Evolutionary conservation across 176 grass and related monocot genomes (phyloP), one percentile per base, ranked within the genome.

Genomic region (Melocanna baccifera): DNA sequence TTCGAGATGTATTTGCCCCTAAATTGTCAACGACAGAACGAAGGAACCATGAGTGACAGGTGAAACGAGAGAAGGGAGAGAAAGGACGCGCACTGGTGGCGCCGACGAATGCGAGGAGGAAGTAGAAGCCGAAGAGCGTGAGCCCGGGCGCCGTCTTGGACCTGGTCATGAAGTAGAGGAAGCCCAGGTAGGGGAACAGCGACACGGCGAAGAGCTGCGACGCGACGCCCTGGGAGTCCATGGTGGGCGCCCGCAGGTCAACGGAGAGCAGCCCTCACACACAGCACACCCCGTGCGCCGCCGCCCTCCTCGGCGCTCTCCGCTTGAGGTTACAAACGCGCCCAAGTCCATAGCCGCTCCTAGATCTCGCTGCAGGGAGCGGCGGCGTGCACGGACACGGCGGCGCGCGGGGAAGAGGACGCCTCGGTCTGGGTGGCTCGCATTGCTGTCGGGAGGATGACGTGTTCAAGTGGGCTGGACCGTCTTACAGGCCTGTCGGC

Each of bases 41-140:
- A 40, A 25, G 30, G 19, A 28, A 30, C 18, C 6, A 29, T 16
- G n/a, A 45, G 1, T 14, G 39, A 20, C 20, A 79, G 3, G 36
- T 15, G 2, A 50, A 85, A 59, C 1, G 0, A 18, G 53, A 22
- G 1, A 12, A 39, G 6, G 20, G 10, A 16, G 0, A 12, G 14
- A 3, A 1, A 16, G 12, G 58, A 29, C 29, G 75, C 96, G 71
- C 91, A 99, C 96, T 96, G 40, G 96, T 96, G 86, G 93, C 91
- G 52, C 93, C 96, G 16, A 99, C 96, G 79, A 96, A 99, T 48
- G 62, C 93, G 45, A 99, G 93, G 80, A 96, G 90, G 84, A 99
- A 98, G 76, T 96, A 99, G 80, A 96, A 99, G 39, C 96, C 93
- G 73, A 99, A 92, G 71, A 99, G 93, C 46, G 93, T 96, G 78